A percentile compares a stretch with the other conserved stretches of the same genome.
Evolutionary conservation across 371 early-diverging fungal genomes (phyloP).

Genomic region (Actinomortierella wolfii): DNA sequence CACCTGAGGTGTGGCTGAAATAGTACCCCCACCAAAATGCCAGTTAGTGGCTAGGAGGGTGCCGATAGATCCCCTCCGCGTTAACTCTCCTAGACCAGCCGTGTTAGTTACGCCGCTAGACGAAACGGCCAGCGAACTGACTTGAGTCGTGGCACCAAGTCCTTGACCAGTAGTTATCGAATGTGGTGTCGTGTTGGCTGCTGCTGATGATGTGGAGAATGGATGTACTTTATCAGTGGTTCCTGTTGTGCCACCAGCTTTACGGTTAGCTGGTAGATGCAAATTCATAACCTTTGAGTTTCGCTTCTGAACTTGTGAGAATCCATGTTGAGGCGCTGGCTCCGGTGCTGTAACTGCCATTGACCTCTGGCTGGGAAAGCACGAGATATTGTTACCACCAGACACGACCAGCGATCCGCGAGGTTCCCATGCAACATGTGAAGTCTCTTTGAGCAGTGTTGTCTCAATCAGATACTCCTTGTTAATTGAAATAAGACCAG

Average conservation of each 20-base stretch:
- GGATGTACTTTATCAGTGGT: neutral
- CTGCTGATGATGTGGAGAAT: too few relatives aligned
- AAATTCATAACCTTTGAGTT: slow-evolving; percentile 30
- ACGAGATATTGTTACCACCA: slow-evolving; percentile 48
- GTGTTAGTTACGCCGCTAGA: slow-evolving; percentile 10
- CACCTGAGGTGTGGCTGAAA: slow-evolving; percentile 17
- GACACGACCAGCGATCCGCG: slow-evolving; percentile 61
- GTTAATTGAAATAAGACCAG: slow-evolving; percentile 57
- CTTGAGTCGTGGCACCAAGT: too few relatives aligned
- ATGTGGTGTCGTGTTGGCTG: slow-evolving; percentile 9
- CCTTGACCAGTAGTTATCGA: too few relatives aligned
- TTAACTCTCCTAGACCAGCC: neutral
- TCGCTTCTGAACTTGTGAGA: slow-evolving; percentile 39
- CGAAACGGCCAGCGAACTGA: slow-evolving; percentile 19
- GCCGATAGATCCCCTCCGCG: slow-evolving; percentile 13
- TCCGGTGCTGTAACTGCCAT: slow-evolving; percentile 26
- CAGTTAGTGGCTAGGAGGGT: slow-evolving; percentile 21
- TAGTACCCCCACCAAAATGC: slow-evolving; percentile 7
- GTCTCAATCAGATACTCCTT: slow-evolving; percentile 66
- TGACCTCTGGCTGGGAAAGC: slow-evolving; percentile 35
- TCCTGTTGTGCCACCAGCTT: slow-evolving; percentile 5
- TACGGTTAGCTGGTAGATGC: slow-evolving; percentile 36
- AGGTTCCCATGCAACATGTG: slow-evolving; percentile 67
- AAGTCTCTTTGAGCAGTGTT: slow-evolving; percentile 63
- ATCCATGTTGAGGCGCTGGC: slow-evolving; percentile 29